Percentiles rank a stretch among this genome's conserved stretches.
phyloP scores from a whole-genome alignment of 2,329 filamentous ascomycete species.

The Arthrobotrys sphaeroides region DNA sequence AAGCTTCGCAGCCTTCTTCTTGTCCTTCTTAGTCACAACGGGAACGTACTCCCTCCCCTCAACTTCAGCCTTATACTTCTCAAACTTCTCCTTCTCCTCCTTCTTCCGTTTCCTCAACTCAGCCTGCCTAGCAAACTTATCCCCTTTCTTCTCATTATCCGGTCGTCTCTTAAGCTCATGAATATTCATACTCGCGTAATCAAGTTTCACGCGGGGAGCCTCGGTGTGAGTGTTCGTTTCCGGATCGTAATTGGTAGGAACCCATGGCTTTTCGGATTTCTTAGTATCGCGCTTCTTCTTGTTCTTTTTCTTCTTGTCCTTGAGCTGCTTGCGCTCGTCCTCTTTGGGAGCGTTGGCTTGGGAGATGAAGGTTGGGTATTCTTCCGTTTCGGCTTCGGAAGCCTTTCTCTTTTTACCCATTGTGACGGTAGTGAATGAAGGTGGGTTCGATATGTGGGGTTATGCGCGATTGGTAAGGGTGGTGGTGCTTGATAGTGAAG shows the following conservation, averaged over 20 bases:
- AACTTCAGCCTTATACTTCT: constrained; percentile 30
- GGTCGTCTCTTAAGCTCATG: constrained; percentile 33
- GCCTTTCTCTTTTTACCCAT: constrained; percentile 53
- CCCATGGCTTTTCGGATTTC: constrained; percentile 30
- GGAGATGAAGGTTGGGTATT: constrained; percentile 29
- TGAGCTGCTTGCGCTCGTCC: constrained; percentile 4
- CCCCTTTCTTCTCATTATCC: constrained; percentile 32
- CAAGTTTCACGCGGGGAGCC: neutral
- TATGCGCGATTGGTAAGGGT: neutral
- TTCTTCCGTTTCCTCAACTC: constrained; percentile 37
- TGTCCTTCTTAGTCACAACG: constrained; percentile 17
- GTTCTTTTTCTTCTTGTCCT: constrained; percentile 10
- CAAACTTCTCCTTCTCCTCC: constrained; percentile 40
- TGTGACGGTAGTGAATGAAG: constrained; percentile 5
- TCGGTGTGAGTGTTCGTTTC: constrained; percentile 6
- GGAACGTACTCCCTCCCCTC: constrained; percentile 34
- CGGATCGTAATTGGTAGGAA: constrained; percentile 14
- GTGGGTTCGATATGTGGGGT: neutral
- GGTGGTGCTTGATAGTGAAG: neutral
- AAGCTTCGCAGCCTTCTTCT: constrained; percentile 31
- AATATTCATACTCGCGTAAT: constrained; percentile 16
- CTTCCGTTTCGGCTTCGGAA: constrained; percentile 31
- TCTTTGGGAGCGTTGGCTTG: constrained; percentile 31
- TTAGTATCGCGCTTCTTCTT: constrained; percentile 35
- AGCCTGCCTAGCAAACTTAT: constrained; percentile 37